Percentiles rank a stretch among this genome's conserved stretches.
phyloP scores from a whole-genome alignment of 2,329 filamentous ascomycete species.

The Aspergillus sp. region DNA sequence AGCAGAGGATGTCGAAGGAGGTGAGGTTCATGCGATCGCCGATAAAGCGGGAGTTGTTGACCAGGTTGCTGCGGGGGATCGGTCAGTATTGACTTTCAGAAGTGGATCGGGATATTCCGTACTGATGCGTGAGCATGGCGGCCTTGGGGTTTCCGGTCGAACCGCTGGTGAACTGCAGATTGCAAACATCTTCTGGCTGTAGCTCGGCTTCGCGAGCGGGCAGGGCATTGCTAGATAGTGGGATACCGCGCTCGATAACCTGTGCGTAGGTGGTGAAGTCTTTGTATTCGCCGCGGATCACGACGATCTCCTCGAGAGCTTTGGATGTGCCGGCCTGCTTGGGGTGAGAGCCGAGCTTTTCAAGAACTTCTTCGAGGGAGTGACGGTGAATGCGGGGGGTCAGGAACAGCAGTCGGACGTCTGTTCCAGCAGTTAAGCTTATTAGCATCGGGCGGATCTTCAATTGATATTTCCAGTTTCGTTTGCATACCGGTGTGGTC shows the following conservation, averaged over 20 bases:
- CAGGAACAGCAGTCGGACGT: constrained; percentile 72
- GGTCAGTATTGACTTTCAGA: background rate
- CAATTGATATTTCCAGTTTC: too few species aligned
- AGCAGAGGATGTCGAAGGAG: constrained; percentile 69
- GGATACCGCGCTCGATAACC: constrained; percentile 54
- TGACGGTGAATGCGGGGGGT: constrained; percentile 67
- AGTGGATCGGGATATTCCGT: constrained; percentile 18
- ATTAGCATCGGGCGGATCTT: background rate
- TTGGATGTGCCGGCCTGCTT: constrained; percentile 35
- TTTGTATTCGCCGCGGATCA: constrained; percentile 57
- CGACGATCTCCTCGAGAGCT: constrained; percentile 53
- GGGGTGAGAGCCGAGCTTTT: constrained; percentile 46
- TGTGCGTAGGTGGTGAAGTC: constrained; percentile 62
- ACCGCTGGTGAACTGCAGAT: constrained; percentile 74
- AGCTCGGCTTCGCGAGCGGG: constrained; percentile 56
- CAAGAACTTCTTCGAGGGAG: constrained; percentile 62
- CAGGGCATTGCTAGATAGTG: constrained; percentile 52
- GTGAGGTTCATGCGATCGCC: constrained; percentile 73
- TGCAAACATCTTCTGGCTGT: constrained; percentile 67
- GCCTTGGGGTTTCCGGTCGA: constrained; percentile 73
- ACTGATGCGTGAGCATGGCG: constrained; percentile 72
- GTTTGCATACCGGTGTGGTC: constrained; percentile 62
- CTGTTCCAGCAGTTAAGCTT: constrained; percentile 38
- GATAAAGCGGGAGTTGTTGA: constrained; percentile 69
- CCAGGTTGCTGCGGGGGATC: constrained; percentile 32